Evolutionary conservation across 2,329 filamentous ascomycete genomes (phyloP).

Genomic region (Colletotrichum viniferum): DNA sequence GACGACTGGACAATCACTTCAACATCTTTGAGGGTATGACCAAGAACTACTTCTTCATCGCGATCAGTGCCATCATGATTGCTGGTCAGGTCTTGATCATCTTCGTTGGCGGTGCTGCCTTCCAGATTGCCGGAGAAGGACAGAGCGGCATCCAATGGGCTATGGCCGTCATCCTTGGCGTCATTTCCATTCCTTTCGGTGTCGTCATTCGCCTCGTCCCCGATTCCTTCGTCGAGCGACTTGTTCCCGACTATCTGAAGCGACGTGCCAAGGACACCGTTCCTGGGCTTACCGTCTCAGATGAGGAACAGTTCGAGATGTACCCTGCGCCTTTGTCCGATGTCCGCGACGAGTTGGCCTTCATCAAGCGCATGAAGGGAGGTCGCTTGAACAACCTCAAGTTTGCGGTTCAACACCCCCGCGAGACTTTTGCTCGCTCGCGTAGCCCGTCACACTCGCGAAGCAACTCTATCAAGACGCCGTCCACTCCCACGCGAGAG

Average conservation of each 20-base stretch:
- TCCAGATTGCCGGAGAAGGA: conserved; percentile 67
- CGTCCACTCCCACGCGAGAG: conserved; percentile 66
- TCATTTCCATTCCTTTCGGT: conserved; percentile 85
- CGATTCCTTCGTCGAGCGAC: conserved; percentile 64
- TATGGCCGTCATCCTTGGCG: conserved; percentile 81
- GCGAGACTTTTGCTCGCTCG: conserved; percentile 68
- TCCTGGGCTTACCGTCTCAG: conserved; percentile 64
- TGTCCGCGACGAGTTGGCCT: conserved; percentile 80
- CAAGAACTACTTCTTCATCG: conserved; percentile 87
- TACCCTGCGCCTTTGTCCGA: conserved; percentile 77
- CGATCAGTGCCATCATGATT: conserved; percentile 85
- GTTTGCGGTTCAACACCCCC: conserved; percentile 78
- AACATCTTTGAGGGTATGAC: conserved; percentile 92
- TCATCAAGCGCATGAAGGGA: conserved; percentile 80
- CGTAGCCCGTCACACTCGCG: conserved; percentile 68
- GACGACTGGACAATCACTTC: conserved; percentile 90
- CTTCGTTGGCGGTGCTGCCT: conserved; percentile 82
- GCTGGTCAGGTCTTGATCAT: conserved; percentile 90
- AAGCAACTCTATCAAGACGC: conserved; percentile 65
- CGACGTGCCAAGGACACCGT: conserved; percentile 46
- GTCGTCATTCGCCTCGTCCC: conserved; percentile 83
- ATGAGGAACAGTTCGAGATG: conserved; percentile 67
- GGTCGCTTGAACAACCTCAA: conserved; percentile 82
- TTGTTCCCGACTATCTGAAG: conserved; percentile 60
- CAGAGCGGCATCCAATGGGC: conserved; percentile 83